Evolutionary conservation across 148 eudicot species (phyloP), one percentile per base, ranked within the genome.

Genomic region (Rhododendron kiyosumense): DNA sequence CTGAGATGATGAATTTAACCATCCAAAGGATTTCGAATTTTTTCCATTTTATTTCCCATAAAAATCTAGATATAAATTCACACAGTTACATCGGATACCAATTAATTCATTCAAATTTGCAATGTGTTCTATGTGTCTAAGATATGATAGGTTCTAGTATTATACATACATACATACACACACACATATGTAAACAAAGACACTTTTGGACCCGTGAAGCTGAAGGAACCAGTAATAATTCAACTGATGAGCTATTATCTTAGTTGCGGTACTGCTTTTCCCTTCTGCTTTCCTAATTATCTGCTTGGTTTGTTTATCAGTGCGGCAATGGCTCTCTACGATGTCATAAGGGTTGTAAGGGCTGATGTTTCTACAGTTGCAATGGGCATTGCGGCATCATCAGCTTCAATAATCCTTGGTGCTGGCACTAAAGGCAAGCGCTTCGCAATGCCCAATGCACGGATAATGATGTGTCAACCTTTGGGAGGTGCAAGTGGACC

Each of bases 401-500:
- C 98, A 34, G 98, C 98, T 86, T 91, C 98, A 30, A 81, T 95
- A 79, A 90, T 95, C 86, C 95, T 95, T 69, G 98, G 94, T 43
- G 94, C 91, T 83, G 98, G 98, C 84, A 90, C 94, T 28, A 95
- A 94, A 91, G 98, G 98, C 86, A 95, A 95, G 87, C 96, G 98
- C 49, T 73, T 94, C 17, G 98, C 98, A 38, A 96, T 96, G 98
- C 98, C 98, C 81, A 96, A 93, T 85, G 84, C 98, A 30, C 87
- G 98, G 79, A 93, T 96, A 75, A 96, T 96, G 98, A 87, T 96
- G 86, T 94, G 93, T 88, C 98, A 96, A 75, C 98, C 98, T 65
- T 91, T 93, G 81, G 98, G 98, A 84, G 98, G 98, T 87, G 92
- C 93, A 45, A 92, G 98, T 87, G 98, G 98, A 28, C 91, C 89